Conservation (phyloP, 305 asterid genomes). For the Solanum aculeatissimum region DNA sequence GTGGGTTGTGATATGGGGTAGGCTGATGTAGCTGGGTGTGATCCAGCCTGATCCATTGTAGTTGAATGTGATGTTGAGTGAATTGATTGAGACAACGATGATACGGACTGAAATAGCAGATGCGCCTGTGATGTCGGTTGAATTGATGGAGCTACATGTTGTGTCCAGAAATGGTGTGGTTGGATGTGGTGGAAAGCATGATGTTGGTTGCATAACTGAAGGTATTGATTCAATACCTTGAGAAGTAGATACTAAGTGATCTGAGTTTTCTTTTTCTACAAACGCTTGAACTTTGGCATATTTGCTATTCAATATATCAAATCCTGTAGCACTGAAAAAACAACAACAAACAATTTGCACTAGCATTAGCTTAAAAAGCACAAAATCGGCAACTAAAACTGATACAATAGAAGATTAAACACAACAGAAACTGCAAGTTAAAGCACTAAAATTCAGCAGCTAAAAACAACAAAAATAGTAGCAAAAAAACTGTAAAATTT, state of each 20-base stretch:
- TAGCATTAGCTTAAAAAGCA: not conserved
- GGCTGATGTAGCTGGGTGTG: not conserved
- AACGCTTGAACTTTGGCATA: not conserved
- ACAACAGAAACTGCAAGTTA: too few relatives aligned
- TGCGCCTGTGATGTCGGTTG: too few relatives aligned
- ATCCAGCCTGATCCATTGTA: too few relatives aligned
- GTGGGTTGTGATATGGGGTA: not conserved
- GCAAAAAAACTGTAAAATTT: too few relatives aligned
- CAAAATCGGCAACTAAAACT: too few relatives aligned
- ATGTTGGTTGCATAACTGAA: not conserved
- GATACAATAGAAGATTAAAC: too few relatives aligned
- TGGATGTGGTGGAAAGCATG: not conserved
- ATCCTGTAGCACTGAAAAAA: not conserved
- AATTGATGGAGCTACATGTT: too few relatives aligned
- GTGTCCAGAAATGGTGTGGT: not conserved
- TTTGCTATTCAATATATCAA: not conserved
- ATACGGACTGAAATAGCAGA: too few relatives aligned
- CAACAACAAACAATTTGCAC: not conserved
- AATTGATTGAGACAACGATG: too few relatives aligned
- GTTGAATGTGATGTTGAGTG: too few relatives aligned
- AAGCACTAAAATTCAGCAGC: too few relatives aligned
- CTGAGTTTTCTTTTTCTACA: not conserved
- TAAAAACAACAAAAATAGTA: too few relatives aligned
- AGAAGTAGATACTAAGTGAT: not conserved
- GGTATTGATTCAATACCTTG: not conserved